A percentile compares a stretch with the other conserved stretches of the same genome.
These are phyloP conservation scores for Ophiostoma sp. DNA, from an alignment of 2,329 filamentous ascomycete species.

Conservation along the genomic window DNA sequence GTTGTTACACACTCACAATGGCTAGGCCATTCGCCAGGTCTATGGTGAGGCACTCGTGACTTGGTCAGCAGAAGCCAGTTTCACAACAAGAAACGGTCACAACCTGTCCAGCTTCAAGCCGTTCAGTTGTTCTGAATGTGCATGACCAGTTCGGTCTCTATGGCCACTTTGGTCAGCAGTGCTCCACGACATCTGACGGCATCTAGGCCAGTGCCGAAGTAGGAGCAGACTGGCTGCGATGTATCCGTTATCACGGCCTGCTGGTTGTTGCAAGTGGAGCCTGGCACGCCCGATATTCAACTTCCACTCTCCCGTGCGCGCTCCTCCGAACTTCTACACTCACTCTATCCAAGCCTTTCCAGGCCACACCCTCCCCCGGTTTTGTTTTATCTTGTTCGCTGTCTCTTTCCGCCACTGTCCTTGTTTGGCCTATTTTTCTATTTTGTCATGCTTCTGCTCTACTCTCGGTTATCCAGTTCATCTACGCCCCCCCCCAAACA, in stretches of 20 bases:
- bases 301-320: constrained; percentile 16
- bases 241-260: background rate
- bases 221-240: background rate
- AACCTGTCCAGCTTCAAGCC: background rate
- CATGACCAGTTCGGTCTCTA: background rate
- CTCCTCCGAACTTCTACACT: background rate
- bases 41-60: background rate
- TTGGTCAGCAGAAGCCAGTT: background rate
- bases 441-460: background rate
- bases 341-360: background rate
- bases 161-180: no score
- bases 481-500: background rate
- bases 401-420: background rate
- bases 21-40: background rate
- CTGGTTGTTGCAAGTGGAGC: background rate
- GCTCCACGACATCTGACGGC: no score
- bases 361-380: background rate
- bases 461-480: constrained; percentile 7
- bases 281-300: background rate
- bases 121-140: background rate
- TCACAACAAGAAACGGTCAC: background rate
- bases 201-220: background rate
- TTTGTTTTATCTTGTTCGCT: background rate
- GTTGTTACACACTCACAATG: background rate
- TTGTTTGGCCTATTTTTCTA: background rate